Percentiles rank a stretch among this genome's conserved stretches.
Conservation (phyloP, 2,329 filamentous ascomycete species). For the Plenodomus biglobosus region DNA sequence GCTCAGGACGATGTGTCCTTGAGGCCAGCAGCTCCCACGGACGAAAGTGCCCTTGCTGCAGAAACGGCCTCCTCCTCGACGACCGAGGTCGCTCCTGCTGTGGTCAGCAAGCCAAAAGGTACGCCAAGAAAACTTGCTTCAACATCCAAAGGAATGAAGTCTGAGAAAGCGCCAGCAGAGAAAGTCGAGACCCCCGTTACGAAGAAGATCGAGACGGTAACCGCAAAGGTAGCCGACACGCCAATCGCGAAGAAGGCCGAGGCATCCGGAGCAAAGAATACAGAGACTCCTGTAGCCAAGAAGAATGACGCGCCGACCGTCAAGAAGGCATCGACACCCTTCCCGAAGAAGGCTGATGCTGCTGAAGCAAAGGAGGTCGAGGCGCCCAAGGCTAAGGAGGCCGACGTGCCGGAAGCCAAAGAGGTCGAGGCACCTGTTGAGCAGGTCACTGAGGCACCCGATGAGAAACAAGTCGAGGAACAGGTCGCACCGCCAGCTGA, state of each 20-base stretch:
- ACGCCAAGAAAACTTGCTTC: background rate
- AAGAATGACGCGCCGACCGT: background rate
- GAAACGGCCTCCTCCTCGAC: background rate
- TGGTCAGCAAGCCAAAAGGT: background rate
- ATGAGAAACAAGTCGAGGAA: background rate
- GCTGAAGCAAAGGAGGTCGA: background rate
- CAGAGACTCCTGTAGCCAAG: background rate
- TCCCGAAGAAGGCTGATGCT: background rate
- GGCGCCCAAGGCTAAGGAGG: background rate
- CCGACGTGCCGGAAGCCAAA: background rate
- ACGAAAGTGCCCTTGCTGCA: constrained; percentile 29
- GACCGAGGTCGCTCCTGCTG: constrained; percentile 8
- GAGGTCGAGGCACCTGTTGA: background rate
- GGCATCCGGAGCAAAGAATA: background rate
- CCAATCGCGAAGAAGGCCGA: background rate
- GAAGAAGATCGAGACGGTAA: constrained; percentile 1
- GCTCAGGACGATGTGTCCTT: constrained; percentile 46
- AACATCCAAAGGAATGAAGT: constrained; percentile 11
- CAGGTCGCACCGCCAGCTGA: background rate
- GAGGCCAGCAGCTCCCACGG: constrained; percentile 46
- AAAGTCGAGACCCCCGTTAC: constrained; percentile 20
- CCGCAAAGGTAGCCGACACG: background rate
- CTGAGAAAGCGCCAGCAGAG: constrained; percentile 15
- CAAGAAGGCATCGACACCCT: background rate
- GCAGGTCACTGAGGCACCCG: background rate